Evolutionary conservation across 345 rosid species (phyloP), one percentile per base, ranked within the genome.

Genomic region (Acer yangbiense): DNA sequence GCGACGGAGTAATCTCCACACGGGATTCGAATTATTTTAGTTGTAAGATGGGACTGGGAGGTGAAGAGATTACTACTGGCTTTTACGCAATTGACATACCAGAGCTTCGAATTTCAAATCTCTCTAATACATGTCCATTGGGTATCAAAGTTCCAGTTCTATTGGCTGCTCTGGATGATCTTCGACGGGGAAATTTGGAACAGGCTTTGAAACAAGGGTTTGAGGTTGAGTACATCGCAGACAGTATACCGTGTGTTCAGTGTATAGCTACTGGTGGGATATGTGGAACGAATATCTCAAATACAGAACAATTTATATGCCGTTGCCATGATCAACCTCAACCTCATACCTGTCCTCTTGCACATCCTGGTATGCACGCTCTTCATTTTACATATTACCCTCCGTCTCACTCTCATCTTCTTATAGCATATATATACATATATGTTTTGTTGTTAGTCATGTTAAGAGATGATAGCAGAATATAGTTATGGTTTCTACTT

Each of bases 221-320:
- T 17, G 74, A 75, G 0, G 50, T 85, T 23, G n/a, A 6, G 6
- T 82, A 80, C 39, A 23, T 0, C 0, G 9, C 77, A 12, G 14
- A 77, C 17, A 14, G 50, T 0, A 0, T 0, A 0, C 1, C 0
- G 7, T 90, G 98, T 76, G 14, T 2, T 0, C 1, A 0, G 0
- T 93, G 94, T 11, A 0, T 7, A 11, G 9, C 0, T 2, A 83
- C 92, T 1, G 3, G 17, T 0, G 94, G 96, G 27, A 25, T 77
- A 12, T 90, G 94, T 69, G 97, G 93, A 14, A 63, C 84, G 23
- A 80, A 84, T 35, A 0, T 11, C 11, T 20, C 0, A 16, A n/a
- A 54, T 0, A 12, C 74, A 2, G 46, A 5, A 9, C 1, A 1
- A 9, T 91, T 91, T 68, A 58, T 16, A 2, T 91, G 93, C 60